Base-by-base conservation (phyloP, 345 rosid species). In the Citrus hindsii region DNA sequence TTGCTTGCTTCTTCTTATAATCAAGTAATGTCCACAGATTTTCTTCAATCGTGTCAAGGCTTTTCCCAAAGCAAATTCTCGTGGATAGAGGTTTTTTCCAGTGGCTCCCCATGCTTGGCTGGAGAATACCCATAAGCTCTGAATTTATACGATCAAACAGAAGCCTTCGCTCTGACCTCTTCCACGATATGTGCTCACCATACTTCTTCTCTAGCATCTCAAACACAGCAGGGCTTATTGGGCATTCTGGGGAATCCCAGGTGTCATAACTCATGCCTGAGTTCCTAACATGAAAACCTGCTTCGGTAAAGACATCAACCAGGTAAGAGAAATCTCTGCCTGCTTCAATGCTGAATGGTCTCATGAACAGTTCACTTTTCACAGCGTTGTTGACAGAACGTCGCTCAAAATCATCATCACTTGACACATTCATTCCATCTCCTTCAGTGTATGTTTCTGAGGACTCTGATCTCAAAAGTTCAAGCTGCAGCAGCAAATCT, bases 141-240 rank as follows among this genome's bases (percentile, higher is more conserved):
- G 80, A 84, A 85, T 82, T 89, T 73, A 93, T 85, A 64, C 93
- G 81, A 85, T 94, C 97, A 28, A 91, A 91, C 32, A 93, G 79
- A 74, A 96, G 86, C 86, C 78, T 86, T 85, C 98, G 88, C 18
- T 87, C 98, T 16, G 92, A 86, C 51, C 87, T 92, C 83, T 83
- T 87, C 99, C 99, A 92, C 35, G 87, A 86, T 55, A 80, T 79
- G 69, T 85, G 90, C 32, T 82, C 88, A 40, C 85, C 89, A 56
- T 91, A 91, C 90, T 88, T 93, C 81, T 91, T 93, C 91, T 96
- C 99, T 73, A 96, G 76, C 59, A 79, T 82, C 84, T 88, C 92
- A 9, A 96, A 96, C 74, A 90, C 77, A 18, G 77, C 69, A 19
- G 83, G 78, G 69, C 81, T 86, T 58, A 89, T 73, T 24, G 85